phyloP scores from a whole-genome alignment of 352 stramenopile species.

The Pythium insidiosum region DNA sequence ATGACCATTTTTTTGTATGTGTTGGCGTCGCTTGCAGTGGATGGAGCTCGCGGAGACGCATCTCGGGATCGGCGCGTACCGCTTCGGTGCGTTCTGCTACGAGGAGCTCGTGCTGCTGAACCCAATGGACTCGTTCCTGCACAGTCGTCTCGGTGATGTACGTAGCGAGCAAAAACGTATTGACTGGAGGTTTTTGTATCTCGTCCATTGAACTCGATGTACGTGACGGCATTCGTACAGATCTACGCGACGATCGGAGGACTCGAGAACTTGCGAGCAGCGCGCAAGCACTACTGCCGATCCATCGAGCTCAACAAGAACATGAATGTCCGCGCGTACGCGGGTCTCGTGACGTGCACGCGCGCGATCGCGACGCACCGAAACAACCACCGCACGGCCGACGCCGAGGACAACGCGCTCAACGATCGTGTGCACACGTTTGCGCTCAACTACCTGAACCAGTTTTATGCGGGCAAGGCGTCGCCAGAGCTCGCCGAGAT shows the following conservation, averaged over 20 bases:
- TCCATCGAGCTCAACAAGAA: constrained; percentile 30
- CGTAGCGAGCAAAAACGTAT: no score
- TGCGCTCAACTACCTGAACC: constrained; percentile 18
- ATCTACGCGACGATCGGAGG: constrained; percentile 29
- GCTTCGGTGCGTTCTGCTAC: constrained; percentile 34
- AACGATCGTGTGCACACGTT: constrained; percentile 27
- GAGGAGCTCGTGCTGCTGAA: constrained; percentile 36
- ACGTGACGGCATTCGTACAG: constrained; percentile 11
- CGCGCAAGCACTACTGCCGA: constrained; percentile 32
- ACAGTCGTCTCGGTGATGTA: constrained; percentile 29
- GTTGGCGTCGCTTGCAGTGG: constrained; percentile 14
- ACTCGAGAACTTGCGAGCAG: constrained; percentile 21
- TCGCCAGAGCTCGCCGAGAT: constrained; percentile 18
- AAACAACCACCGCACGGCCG: constrained; percentile 15
- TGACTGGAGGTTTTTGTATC: no score
- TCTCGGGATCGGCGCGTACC: constrained; percentile 19
- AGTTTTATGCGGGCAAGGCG: constrained; percentile 18
- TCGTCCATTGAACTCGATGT: no score
- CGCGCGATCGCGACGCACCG: constrained; percentile 21
- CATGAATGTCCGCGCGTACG: constrained; percentile 20
- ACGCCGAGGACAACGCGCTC: constrained; percentile 24
- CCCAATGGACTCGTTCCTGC: constrained; percentile 28
- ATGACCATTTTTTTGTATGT: not conserved
- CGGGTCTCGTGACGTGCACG: constrained; percentile 24
- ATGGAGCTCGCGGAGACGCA: constrained; percentile 27